Conservation (phyloP, 2,329 filamentous ascomycete species). For the Calonectria ilicicola region DNA sequence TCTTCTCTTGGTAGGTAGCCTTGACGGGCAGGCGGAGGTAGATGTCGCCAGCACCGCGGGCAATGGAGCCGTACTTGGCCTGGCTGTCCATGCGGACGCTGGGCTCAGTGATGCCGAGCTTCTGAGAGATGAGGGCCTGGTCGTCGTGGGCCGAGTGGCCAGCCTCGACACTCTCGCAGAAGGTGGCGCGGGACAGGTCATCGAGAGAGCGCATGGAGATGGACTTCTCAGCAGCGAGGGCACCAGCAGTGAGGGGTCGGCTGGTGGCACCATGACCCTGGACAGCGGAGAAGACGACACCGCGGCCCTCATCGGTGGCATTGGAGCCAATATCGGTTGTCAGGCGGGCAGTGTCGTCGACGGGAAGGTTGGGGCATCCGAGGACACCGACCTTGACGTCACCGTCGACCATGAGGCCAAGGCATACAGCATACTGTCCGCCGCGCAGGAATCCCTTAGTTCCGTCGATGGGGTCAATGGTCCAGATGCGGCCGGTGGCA, state of each 20-base stretch:
- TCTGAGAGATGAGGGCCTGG: slow-evolving; percentile 82
- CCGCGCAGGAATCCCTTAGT: slow-evolving; percentile 97
- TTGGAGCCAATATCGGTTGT: slow-evolving; percentile 79
- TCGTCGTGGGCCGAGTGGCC: slow-evolving; percentile 92
- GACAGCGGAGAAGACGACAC: slow-evolving; percentile 90
- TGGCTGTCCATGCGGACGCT: slow-evolving; percentile 97
- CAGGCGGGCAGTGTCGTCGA: slow-evolving; percentile 75
- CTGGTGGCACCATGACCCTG: slow-evolving; percentile 83
- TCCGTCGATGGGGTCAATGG: slow-evolving; percentile 96
- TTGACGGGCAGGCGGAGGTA: slow-evolving; percentile 91
- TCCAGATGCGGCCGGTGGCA: slow-evolving; percentile 85
- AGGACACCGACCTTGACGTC: slow-evolving; percentile 95
- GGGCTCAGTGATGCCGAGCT: slow-evolving; percentile 88
- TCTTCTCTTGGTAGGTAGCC: slow-evolving; percentile 96
- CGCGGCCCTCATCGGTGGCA: slow-evolving; percentile 80
- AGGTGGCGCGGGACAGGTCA: slow-evolving; percentile 83
- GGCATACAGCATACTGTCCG: slow-evolving; percentile 96
- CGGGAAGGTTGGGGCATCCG: slow-evolving; percentile 93
- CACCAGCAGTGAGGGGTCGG: slow-evolving; percentile 71
- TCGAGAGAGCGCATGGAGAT: slow-evolving; percentile 85
- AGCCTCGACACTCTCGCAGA: slow-evolving; percentile 97
- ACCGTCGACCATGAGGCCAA: slow-evolving; percentile 92
- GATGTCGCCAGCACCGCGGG: slow-evolving; percentile 91
- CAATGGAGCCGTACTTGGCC: slow-evolving; percentile 97
- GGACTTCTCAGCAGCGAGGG: slow-evolving; percentile 65